phyloP scores from a whole-genome alignment of 805 yeast species.

The Kluyveromyces wickerhamii region DNA sequence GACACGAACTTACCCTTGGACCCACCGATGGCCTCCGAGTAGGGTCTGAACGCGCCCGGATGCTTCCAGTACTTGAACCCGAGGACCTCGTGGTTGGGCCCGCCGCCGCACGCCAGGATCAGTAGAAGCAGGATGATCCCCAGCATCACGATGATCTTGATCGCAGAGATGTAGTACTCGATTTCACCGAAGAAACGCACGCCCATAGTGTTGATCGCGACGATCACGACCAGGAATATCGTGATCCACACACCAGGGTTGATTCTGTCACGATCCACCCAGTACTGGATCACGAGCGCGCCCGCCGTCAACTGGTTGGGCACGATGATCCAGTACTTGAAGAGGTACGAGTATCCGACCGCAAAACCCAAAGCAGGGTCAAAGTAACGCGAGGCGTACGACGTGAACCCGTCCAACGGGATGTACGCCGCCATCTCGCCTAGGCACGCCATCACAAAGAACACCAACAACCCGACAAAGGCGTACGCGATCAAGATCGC shows the following conservation, averaged over 20 bases:
- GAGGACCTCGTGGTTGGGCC: conserved; percentile 61
- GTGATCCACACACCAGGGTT: conserved; percentile 41
- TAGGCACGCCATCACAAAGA: conserved; percentile 56
- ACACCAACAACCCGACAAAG: conserved; percentile 64
- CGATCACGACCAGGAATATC: conserved; percentile 32
- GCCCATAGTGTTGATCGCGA: conserved; percentile 31
- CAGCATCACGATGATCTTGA: conserved; percentile 57
- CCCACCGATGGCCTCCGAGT: conserved; percentile 37
- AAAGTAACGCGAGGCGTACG: conserved; percentile 45
- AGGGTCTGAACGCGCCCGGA: conserved; percentile 56
- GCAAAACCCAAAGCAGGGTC: conserved; percentile 42
- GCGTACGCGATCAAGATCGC: conserved; percentile 53
- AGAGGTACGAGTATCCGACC: conserved; percentile 38
- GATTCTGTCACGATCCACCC: conserved; percentile 34
- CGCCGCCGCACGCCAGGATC: conserved; percentile 69
- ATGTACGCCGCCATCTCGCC: conserved; percentile 65
- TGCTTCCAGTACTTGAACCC: conserved; percentile 66
- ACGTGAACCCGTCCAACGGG: conserved; percentile 62
- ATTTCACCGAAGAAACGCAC: conserved; percentile 41
- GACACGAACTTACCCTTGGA: conserved; percentile 51
- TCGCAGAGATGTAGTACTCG: conserved; percentile 42
- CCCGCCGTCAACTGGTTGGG: conserved; percentile 41
- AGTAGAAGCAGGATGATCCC: conserved; percentile 61
- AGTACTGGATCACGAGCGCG: conserved; percentile 39
- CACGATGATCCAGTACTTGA: conserved; percentile 40